These are phyloP conservation scores for Diplotaxis tenuifolia DNA, from an alignment of 345 rosid species.

Conservation along the genomic window DNA sequence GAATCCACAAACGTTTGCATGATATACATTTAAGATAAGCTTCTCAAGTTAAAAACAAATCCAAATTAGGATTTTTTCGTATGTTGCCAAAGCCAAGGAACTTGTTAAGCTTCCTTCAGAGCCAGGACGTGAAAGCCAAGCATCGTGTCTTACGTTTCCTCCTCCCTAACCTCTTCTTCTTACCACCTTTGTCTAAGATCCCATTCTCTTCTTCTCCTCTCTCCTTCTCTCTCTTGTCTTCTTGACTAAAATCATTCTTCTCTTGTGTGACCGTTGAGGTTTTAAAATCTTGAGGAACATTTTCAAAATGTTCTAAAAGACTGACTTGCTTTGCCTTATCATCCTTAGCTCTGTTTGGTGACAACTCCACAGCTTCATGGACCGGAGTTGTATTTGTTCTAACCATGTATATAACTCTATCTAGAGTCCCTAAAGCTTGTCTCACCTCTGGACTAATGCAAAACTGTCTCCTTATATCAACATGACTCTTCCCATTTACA, in stretches of 20 bases:
- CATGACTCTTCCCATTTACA: conserved; percentile 16
- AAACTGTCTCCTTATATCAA: conserved; percentile 32
- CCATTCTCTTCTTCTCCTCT: conserved; percentile 1
- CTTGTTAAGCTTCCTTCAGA: conserved; percentile 8
- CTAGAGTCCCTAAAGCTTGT: conserved; percentile 75
- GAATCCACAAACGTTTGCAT: conserved; percentile 9
- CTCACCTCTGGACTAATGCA: conserved; percentile 61
- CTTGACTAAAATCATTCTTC: not conserved
- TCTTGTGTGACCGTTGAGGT: not conserved
- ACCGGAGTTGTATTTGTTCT: conserved; percentile 37
- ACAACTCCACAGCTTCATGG: conserved; percentile 35
- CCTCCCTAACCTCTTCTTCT: conserved; percentile 8
- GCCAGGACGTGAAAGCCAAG: conserved; percentile 35
- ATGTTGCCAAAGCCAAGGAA: not conserved
- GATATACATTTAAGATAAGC: not conserved
- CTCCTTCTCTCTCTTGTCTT: conserved; percentile 1
- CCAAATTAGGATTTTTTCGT: not conserved
- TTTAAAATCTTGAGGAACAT: conserved; percentile 12
- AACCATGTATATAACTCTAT: conserved; percentile 59
- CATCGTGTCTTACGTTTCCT: conserved; percentile 18
- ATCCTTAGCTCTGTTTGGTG: conserved; percentile 18
- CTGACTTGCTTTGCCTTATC: conserved; percentile 19
- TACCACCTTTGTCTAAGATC: not conserved
- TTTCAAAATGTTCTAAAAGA: not conserved
- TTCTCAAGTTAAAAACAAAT: conserved; percentile 1